Conservation (phyloP, 768 basidiomycete species). For the Termitomyces sp. region DNA sequence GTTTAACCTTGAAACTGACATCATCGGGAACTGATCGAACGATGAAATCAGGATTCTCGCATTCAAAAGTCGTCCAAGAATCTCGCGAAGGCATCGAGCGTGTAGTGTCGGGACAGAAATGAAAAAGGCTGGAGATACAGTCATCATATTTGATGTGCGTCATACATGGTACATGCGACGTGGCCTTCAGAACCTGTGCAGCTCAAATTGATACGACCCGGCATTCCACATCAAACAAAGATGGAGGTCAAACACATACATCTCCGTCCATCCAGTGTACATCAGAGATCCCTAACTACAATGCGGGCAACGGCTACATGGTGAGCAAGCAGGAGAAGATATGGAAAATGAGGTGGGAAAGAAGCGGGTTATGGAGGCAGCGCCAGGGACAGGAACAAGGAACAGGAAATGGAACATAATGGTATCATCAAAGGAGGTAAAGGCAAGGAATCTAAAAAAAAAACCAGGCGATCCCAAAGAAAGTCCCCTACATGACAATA, state of each 20-base stretch:
- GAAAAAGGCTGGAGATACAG: not conserved
- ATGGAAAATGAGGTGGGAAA: slow-evolving; percentile 21
- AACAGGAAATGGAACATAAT: slow-evolving; percentile 36
- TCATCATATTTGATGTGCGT: not conserved
- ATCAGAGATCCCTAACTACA: slow-evolving; percentile 29
- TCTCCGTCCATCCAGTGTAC: slow-evolving; percentile 30
- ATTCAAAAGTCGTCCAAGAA: slow-evolving; percentile 35
- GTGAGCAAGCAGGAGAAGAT: slow-evolving; percentile 19
- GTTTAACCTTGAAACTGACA: slow-evolving; percentile 43
- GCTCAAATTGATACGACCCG: slow-evolving; percentile 7
- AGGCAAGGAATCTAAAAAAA: slow-evolving; percentile 55
- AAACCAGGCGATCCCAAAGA: slow-evolving; percentile 44
- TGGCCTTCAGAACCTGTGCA: slow-evolving; percentile 8
- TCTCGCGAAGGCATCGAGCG: slow-evolving; percentile 9
- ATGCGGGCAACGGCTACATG: slow-evolving; percentile 16
- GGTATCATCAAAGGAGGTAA: slow-evolving; percentile 85
- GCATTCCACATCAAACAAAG: slow-evolving; percentile 18
- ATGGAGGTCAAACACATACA: slow-evolving; percentile 19
- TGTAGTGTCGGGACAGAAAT: not conserved
- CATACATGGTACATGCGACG: not conserved
- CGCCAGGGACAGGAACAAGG: slow-evolving; percentile 22
- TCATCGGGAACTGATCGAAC: slow-evolving; percentile 52
- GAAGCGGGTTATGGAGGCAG: slow-evolving; percentile 21
- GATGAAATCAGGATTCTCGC: slow-evolving; percentile 47
- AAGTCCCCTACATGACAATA: slow-evolving; percentile 76